Conservation (phyloP, 805 yeast genomes). For the Starmerella tilneyi region DNA sequence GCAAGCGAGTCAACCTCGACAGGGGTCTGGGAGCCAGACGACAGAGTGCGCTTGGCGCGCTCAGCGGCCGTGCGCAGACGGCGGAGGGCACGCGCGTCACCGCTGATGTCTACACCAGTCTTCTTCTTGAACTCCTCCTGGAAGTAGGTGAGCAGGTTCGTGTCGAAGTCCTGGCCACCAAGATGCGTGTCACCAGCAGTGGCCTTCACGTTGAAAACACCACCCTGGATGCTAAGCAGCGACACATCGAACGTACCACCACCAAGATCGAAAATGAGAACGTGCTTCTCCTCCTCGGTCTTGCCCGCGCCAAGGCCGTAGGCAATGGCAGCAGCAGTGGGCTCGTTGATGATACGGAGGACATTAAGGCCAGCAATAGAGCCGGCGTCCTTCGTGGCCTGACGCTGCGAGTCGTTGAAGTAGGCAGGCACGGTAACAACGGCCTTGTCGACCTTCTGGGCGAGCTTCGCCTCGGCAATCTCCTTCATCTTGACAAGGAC, state of each 20-base stretch:
- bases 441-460: conserved; percentile 70
- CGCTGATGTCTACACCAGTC: conserved; percentile 81
- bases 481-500: conserved; percentile 82
- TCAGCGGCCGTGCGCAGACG: conserved; percentile 98
- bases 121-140: conserved; percentile 90
- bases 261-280: conserved; percentile 87
- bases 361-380: conserved; percentile 76
- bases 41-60: conserved; percentile 97
- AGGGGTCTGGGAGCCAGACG: conserved; percentile 91
- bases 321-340: conserved; percentile 95
- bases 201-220: conserved; percentile 93
- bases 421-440: conserved; percentile 83
- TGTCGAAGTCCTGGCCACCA: conserved; percentile 99
- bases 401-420: conserved; percentile 82
- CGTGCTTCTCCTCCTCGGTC: conserved; percentile 73
- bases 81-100: conserved; percentile 91
- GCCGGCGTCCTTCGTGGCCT: conserved; percentile 87
- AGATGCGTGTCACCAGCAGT: conserved; percentile 99
- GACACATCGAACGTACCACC: conserved; percentile 99
- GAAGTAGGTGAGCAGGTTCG: conserved; percentile 89
- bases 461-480: conserved; percentile 72
- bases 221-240: conserved; percentile 80
- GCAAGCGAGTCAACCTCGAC: conserved; percentile 91
- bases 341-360: conserved; percentile 77
- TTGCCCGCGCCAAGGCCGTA: conserved; percentile 90